Percentiles rank a stretch among this genome's conserved stretches.
Evolutionary conservation across 2,329 filamentous ascomycete genomes (phyloP).

Genomic region (Ascochyta rabiei): DNA sequence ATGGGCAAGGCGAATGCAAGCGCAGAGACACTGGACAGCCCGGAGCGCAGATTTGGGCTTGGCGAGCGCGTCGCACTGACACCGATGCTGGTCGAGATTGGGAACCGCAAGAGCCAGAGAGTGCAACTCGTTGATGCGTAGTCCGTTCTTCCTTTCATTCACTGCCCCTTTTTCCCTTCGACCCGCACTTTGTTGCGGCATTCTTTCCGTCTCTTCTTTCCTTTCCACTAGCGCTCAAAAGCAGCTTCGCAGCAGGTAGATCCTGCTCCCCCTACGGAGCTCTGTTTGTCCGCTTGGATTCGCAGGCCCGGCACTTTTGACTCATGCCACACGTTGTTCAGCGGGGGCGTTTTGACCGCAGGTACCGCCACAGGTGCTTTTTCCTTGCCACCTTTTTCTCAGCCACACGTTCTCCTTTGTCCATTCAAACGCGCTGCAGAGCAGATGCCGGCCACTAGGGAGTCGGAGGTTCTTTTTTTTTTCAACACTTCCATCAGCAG

Average conservation of each 20-base stretch:
- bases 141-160: constrained; percentile 1
- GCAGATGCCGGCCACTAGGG: constrained; percentile 1
- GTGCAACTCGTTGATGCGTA: constrained; percentile 45
- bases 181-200: not conserved
- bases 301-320: not conserved
- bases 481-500: not conserved
- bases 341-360: not conserved
- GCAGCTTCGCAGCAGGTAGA: constrained; percentile 5
- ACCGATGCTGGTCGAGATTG: constrained; percentile 46
- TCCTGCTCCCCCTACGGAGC: constrained; percentile 7
- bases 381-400: too few species aligned
- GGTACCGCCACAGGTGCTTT: not conserved
- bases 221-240: constrained; percentile 3
- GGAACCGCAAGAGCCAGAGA: constrained; percentile 44
- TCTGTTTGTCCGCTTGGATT: not conserved
- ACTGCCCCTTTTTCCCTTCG: not conserved
- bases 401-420: constrained; percentile 2
- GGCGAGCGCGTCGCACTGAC: constrained; percentile 38
- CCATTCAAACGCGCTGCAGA: constrained; percentile 6
- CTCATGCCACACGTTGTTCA: not conserved
- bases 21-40: constrained; percentile 20
- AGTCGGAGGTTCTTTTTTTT: not conserved
- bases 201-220: not conserved
- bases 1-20: not conserved
- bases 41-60: constrained; percentile 33